Evolutionary conservation across 305 asterid species (phyloP), one percentile per base, ranked within the genome.

Genomic region (Fraxinus paxiana): DNA sequence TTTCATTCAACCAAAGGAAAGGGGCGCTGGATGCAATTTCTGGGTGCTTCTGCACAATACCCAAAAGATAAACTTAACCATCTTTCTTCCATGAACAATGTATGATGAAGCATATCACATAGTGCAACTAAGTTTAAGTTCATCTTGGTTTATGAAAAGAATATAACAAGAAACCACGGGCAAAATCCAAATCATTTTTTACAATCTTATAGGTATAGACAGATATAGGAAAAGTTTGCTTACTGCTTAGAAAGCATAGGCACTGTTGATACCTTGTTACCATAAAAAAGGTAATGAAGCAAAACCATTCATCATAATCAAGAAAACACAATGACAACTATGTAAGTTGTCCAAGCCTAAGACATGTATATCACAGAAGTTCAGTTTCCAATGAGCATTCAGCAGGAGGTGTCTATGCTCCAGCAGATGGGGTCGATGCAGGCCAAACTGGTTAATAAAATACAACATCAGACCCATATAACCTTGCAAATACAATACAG

Each of bases 1-100:
- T 81, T 15, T 91, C 94, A 76, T 90, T 92, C 87, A 93, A 86
- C 83, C 82, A 80, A 86, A 94, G 92, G 87, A 94, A 93, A 83
- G 96, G 97, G 77, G 82, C 86, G 15, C 73, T 74, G 75, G 88
- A 83, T 37, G 78, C 70, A 51, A 76, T 83, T 82, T 89, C 87
- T 20, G 86, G 78, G 75, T 85, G 90, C 85, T 86, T 88, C 97
- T 94, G 93, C 88, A 88, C 61, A 76, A 84, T 7, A 72, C 4
- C 75, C 22, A 85, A 76, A 67, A 4, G 15, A 77, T 74, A 18
- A 81, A 78, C 67, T 3, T 28, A 69, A 54, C 70, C 70, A 82
- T 24, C 18, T 67, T 67, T 28, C 73, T 67, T 67, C 38, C 73
- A 28, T 6, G 1, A 67, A 12, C 18, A 33, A 26, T 3, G 17